phyloP scores from a whole-genome alignment of 2,329 filamentous ascomycete species.

The Trichoderma cornu-damae region DNA sequence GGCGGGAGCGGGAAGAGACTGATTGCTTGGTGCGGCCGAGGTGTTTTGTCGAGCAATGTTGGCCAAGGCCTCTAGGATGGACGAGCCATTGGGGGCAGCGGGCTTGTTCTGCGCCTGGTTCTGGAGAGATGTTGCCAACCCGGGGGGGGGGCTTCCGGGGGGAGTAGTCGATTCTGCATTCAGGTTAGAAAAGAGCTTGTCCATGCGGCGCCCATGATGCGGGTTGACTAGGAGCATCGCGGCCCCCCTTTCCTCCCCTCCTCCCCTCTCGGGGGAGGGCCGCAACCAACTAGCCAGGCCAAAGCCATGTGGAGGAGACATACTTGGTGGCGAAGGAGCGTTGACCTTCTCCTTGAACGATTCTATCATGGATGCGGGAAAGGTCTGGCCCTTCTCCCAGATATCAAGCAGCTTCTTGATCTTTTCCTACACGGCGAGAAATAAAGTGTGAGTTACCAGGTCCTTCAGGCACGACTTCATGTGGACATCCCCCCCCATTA shows the following conservation, averaged over 20 bases:
- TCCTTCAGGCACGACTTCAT: slow-evolving; percentile 23
- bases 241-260: too few species aligned
- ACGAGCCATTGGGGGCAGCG: slow-evolving; percentile 44
- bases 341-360: slow-evolving; percentile 78
- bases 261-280: too few species aligned
- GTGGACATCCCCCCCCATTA: not conserved
- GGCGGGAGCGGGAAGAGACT: slow-evolving; percentile 37
- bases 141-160: slow-evolving; percentile 54
- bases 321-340: slow-evolving; percentile 58
- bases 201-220: not conserved
- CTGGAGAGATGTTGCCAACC: slow-evolving; percentile 38
- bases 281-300: not conserved
- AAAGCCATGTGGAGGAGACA: slow-evolving; percentile 36
- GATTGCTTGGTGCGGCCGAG: slow-evolving; percentile 41
- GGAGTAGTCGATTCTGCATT: slow-evolving; percentile 67
- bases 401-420: slow-evolving; percentile 92
- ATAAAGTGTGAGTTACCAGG: slow-evolving; percentile 38
- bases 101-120: slow-evolving; percentile 31
- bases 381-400: slow-evolving; percentile 93
- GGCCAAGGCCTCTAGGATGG: slow-evolving; percentile 72
- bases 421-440: slow-evolving; percentile 69
- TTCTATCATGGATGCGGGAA: slow-evolving; percentile 71
- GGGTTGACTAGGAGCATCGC: not conserved
- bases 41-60: slow-evolving; percentile 74
- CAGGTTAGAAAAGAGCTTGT: slow-evolving; percentile 36